Conservation (phyloP, 176 grass and related monocot species). For the Carex pumila region DNA sequence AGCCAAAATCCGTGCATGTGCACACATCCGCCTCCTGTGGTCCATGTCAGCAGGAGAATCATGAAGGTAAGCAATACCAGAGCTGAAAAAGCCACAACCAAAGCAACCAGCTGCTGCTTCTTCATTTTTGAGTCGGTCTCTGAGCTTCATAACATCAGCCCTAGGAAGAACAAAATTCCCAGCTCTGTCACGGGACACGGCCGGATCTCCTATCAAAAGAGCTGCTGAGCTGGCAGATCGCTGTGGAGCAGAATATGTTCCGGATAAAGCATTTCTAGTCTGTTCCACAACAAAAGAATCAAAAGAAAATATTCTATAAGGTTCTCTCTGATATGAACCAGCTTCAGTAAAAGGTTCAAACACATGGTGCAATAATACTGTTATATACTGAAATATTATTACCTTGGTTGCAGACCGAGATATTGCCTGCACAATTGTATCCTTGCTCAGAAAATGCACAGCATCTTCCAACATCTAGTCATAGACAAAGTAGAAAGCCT, state of each 20-base stretch:
- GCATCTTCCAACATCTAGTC: conserved; percentile 98
- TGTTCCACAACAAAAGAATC: conserved; percentile 32
- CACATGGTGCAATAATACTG: not conserved
- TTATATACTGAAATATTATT: conserved; percentile 1
- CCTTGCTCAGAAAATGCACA: conserved; percentile 91
- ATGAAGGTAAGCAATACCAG: conserved; percentile 52
- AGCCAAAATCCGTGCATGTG: conserved; percentile 95
- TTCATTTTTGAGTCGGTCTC: conserved; percentile 95
- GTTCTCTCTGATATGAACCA: not conserved
- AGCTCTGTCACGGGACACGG: conserved; percentile 79
- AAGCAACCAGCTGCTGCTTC: conserved; percentile 78
- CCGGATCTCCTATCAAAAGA: conserved; percentile 96
- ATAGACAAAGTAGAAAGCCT: conserved; percentile 3
- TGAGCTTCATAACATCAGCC: conserved; percentile 96
- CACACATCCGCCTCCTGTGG: conserved; percentile 92
- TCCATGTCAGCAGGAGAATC: conserved; percentile 60
- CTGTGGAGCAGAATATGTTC: conserved; percentile 95
- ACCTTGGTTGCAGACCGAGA: conserved; percentile 93
- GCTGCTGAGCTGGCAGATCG: conserved; percentile 98
- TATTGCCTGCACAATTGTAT: conserved; percentile 96
- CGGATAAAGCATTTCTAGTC: conserved; percentile 98
- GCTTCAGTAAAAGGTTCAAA: not conserved
- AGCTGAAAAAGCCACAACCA: conserved; percentile 45
- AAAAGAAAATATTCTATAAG: conserved; percentile 12
- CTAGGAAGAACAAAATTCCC: conserved; percentile 98